phyloP scores from a whole-genome alignment of 305 asterid genomes.

The Fraxinus latifolia region DNA sequence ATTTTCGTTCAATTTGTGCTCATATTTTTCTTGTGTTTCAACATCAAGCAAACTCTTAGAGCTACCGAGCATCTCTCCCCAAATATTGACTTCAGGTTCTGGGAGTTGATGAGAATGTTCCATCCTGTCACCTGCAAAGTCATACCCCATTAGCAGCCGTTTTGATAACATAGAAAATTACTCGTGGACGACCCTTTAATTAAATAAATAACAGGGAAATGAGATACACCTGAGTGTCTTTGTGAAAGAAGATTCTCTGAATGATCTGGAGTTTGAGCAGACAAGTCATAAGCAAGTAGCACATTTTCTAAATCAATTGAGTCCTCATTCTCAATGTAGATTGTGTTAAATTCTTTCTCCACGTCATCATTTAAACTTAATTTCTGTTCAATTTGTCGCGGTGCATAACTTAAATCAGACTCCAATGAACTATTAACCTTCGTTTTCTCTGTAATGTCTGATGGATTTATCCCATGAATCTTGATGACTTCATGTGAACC shows the following conservation, averaged over 20 bases:
- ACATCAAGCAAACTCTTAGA: slow-evolving; percentile 36
- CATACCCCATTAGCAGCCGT: slow-evolving; percentile 28
- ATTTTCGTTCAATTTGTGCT: slow-evolving; percentile 28
- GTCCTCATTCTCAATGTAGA: slow-evolving; percentile 43
- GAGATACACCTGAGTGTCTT: slow-evolving; percentile 37
- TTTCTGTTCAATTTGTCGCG: slow-evolving; percentile 69
- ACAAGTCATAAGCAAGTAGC: slow-evolving; percentile 39
- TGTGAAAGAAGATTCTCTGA: slow-evolving; percentile 37
- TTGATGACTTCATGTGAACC: slow-evolving; percentile 42
- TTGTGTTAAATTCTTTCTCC: slow-evolving; percentile 35
- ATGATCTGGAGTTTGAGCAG: slow-evolving; percentile 45
- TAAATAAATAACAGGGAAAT: slow-evolving; percentile 8
- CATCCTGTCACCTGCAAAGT: slow-evolving; percentile 43
- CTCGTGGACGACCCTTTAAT: not conserved
- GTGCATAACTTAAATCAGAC: slow-evolving; percentile 55
- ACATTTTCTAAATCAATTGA: slow-evolving; percentile 41
- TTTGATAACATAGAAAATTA: not conserved
- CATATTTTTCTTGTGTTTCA: slow-evolving; percentile 34
- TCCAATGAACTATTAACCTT: slow-evolving; percentile 48
- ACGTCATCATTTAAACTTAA: slow-evolving; percentile 72
- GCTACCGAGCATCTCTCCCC: slow-evolving; percentile 58
- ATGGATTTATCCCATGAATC: slow-evolving; percentile 30
- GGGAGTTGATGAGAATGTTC: slow-evolving; percentile 35
- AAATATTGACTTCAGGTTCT: slow-evolving; percentile 45
- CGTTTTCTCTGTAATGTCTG: slow-evolving; percentile 30